Evolutionary conservation across 2,329 filamentous ascomycete genomes (phyloP).

Genomic region (Leptographium lundbergii): DNA sequence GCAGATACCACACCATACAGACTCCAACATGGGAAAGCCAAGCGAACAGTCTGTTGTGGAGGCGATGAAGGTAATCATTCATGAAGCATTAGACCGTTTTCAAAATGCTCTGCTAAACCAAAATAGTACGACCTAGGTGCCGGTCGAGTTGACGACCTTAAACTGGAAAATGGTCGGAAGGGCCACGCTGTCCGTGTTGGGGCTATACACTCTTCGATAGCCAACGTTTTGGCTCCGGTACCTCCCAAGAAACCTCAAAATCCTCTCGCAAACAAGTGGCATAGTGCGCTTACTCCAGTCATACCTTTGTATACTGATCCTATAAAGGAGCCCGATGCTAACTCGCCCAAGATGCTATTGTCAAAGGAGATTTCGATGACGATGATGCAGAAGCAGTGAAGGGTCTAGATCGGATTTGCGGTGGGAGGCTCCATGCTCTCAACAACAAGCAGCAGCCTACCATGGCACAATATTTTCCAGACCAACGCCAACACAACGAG

Average conservation of each 20-base stretch:
- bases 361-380: constrained; percentile 11
- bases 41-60: not conserved
- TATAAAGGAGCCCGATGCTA: not conserved
- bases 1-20: not conserved
- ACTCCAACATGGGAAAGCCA: not conserved
- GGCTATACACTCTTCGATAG: not conserved
- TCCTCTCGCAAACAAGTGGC: not conserved
- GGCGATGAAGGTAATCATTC: constrained; percentile 3
- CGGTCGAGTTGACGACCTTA: constrained; percentile 9
- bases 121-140: constrained; percentile 9
- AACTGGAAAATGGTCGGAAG: constrained; percentile 9
- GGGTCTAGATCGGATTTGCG: constrained; percentile 8
- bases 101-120: not conserved
- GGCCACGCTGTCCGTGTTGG: not conserved
- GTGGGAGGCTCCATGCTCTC: constrained; percentile 10
- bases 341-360: constrained; percentile 6
- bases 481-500: not conserved
- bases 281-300: not conserved
- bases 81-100: not conserved
- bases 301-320: not conserved
- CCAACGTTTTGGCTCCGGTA: not conserved
- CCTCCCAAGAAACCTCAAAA: not conserved
- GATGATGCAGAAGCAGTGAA: constrained; percentile 12
- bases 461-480: not conserved
- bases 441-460: not conserved